These are phyloP conservation scores for Calendula officinalis DNA, from an alignment of 129 eudicot genomes.

Conservation along the genomic window DNA sequence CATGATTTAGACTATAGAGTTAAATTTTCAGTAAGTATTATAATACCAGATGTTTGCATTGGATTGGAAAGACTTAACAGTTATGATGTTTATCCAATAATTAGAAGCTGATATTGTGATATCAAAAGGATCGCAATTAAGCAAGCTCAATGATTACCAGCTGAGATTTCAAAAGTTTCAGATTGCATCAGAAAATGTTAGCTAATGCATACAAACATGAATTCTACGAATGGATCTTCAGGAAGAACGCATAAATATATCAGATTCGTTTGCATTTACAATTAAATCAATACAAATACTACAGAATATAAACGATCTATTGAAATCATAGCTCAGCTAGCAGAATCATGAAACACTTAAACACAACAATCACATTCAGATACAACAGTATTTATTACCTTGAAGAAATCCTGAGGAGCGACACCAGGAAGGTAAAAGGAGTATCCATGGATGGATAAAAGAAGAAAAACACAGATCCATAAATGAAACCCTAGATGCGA, in stretches of 20 bases:
- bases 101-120: neutral
- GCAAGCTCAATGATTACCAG: slow-evolving; percentile 3
- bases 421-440: slow-evolving; percentile 71
- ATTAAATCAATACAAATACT: neutral
- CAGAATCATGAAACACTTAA: neutral
- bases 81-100: neutral
- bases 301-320: slow-evolving; percentile 12
- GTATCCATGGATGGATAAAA: slow-evolving; percentile 31
- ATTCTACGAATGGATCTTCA: slow-evolving; percentile 6
- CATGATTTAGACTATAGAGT: neutral
- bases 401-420: slow-evolving; percentile 63
- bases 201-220: slow-evolving; percentile 4
- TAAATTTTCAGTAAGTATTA: neutral
- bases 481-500: slow-evolving; percentile 27
- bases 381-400: slow-evolving; percentile 24
- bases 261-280: slow-evolving; percentile 1
- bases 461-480: slow-evolving; percentile 31
- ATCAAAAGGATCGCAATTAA: neutral
- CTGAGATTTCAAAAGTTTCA: slow-evolving; percentile 3
- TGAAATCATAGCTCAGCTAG: neutral
- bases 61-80: neutral
- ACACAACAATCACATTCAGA: slow-evolving; percentile 4
- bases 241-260: neutral
- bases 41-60: neutral
- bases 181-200: neutral